A percentile compares a stretch with the other conserved stretches of the same genome.
phyloP scores from a whole-genome alignment of 1,139 yeast species.

The Yamadazyma epiphylla region DNA sequence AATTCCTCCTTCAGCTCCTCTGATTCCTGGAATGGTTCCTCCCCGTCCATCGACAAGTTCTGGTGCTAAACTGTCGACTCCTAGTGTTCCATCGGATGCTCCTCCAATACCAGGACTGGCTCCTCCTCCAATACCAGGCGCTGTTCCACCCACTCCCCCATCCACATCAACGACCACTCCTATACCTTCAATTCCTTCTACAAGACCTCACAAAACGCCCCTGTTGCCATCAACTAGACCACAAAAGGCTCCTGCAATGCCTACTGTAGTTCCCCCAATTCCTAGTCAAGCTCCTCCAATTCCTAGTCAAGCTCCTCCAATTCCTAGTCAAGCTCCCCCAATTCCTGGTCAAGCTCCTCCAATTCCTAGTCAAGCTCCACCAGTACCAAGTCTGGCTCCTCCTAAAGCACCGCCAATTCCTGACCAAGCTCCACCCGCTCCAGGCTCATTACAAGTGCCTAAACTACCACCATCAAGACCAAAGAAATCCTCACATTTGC shows the following conservation, averaged over 20 bases:
- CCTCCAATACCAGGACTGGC: slow-evolving; percentile 3
- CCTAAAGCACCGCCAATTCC: slow-evolving; percentile 6
- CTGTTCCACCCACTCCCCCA: slow-evolving; percentile 2
- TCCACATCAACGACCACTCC: slow-evolving; percentile 25
- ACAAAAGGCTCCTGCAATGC: slow-evolving; percentile 26
- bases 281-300: slow-evolving; percentile 18
- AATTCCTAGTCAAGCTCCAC: slow-evolving; percentile 4
- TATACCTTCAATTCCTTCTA: slow-evolving; percentile 31
- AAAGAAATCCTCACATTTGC: slow-evolving; percentile 30
- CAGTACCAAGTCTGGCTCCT: slow-evolving; percentile 5
- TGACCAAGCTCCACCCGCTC: slow-evolving; percentile 14
- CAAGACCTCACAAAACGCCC: no score
- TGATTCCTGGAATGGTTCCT: slow-evolving; percentile 19
- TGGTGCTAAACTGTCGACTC: slow-evolving; percentile 3
- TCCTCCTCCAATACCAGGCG: slow-evolving; percentile 5
- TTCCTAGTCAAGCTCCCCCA: slow-evolving; percentile 5
- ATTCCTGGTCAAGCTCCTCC: slow-evolving; percentile 10
- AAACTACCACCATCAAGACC: slow-evolving; percentile 30
- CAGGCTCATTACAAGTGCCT: slow-evolving; percentile 19
- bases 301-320: slow-evolving; percentile 13
- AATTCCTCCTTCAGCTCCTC: slow-evolving; percentile 39
- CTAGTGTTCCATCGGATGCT: slow-evolving; percentile 2
- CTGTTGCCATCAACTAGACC: no score
- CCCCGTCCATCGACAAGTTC: slow-evolving; percentile 15
- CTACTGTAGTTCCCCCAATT: slow-evolving; percentile 16